phyloP scores from a whole-genome alignment of 1,284 basidiomycete genomes.

The Heterobasidion occidentale region DNA sequence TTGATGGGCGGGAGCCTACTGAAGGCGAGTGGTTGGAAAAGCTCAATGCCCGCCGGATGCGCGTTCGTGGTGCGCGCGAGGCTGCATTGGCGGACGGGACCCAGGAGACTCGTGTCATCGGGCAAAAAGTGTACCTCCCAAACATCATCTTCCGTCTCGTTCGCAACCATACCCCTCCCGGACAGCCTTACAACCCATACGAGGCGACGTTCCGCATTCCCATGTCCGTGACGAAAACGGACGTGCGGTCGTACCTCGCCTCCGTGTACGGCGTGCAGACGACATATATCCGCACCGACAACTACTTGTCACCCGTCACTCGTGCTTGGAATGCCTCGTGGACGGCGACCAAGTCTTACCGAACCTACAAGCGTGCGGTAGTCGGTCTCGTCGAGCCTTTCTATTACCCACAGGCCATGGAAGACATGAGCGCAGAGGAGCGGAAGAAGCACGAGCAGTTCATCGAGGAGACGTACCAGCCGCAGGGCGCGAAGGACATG shows the following conservation, averaged over 20 bases:
- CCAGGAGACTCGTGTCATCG: conserved; percentile 50
- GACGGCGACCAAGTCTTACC: conserved; percentile 22
- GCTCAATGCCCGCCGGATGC: conserved; percentile 46
- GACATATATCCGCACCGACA: conserved; percentile 91
- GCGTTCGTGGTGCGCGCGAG: conserved; percentile 54
- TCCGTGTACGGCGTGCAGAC: conserved; percentile 82
- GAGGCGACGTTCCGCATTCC: conserved; percentile 92
- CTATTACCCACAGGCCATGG: conserved; percentile 77
- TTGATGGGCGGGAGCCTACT: conserved; percentile 33
- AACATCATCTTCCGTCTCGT: conserved; percentile 82
- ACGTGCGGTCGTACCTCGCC: conserved; percentile 79
- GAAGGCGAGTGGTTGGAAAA: conserved; percentile 49
- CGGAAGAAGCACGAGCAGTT: conserved; percentile 46
- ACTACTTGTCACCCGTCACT: conserved; percentile 61
- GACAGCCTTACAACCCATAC: conserved; percentile 86
- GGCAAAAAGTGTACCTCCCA: conserved; percentile 82
- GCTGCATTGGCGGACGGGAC: conserved; percentile 30
- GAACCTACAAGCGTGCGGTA: conserved; percentile 81
- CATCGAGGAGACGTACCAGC: conserved; percentile 52
- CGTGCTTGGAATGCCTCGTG: conserved; percentile 21
- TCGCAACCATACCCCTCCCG: conserved; percentile 73
- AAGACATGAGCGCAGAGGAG: conserved; percentile 60
- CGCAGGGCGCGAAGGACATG: conserved; percentile 32
- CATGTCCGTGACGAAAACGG: conserved; percentile 84
- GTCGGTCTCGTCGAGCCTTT: conserved; percentile 87